These are phyloP conservation scores for Stromatinia cepivora DNA, from an alignment of 2,329 filamentous ascomycete species.

Conservation along the genomic window DNA sequence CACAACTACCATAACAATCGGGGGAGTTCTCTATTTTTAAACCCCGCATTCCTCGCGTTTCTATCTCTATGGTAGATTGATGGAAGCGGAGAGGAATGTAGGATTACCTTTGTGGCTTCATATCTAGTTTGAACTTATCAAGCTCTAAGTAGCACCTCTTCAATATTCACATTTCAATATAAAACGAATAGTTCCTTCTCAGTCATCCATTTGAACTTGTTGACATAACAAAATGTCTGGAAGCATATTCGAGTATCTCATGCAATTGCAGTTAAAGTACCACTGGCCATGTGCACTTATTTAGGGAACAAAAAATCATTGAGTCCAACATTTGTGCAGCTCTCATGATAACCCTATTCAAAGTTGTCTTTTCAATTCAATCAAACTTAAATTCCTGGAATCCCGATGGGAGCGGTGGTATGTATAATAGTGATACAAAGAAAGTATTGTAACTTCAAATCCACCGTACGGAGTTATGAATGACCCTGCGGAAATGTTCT, in stretches of 20 bases:
- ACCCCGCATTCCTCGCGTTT: slow-evolving; percentile 15
- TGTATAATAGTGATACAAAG: neutral
- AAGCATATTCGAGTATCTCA: neutral
- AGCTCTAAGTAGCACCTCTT: neutral
- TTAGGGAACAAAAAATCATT: neutral
- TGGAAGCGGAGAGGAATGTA: slow-evolving; percentile 6
- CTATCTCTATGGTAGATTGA: neutral
- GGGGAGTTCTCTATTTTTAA: neutral
- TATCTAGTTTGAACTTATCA: neutral
- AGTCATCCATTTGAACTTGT: neutral
- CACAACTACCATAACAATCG: neutral
- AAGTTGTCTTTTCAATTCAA: neutral
- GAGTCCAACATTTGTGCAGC: neutral
- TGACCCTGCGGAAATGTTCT: no score
- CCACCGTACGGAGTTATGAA: no score
- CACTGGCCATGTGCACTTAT: neutral
- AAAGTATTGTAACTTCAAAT: neutral
- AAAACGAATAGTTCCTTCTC: neutral
- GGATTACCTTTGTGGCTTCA: slow-evolving; percentile 7
- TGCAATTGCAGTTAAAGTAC: neutral
- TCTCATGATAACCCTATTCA: neutral
- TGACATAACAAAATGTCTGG: neutral
- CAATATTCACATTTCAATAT: neutral
- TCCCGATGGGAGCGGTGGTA: neutral
- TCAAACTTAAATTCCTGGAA: neutral